These are phyloP conservation scores for Dendrobium huoshanense DNA, from an alignment of 106 monocot genomes.

Conservation along the genomic window DNA sequence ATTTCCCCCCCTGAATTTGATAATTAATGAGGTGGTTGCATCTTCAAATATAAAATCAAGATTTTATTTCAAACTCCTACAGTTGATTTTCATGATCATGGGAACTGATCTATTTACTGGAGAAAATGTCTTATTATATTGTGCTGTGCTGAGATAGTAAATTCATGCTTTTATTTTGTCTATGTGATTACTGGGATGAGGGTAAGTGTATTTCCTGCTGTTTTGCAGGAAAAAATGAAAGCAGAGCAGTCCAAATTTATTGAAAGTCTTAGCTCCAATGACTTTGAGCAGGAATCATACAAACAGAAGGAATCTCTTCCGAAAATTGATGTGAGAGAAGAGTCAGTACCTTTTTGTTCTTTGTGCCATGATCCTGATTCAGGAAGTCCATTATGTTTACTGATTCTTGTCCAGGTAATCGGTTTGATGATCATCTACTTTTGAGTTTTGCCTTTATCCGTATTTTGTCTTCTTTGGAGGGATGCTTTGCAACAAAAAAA, in stretches of 20 bases:
- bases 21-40: background rate
- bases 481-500: conserved; percentile 1
- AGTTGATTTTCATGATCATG: background rate
- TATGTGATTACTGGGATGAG: background rate
- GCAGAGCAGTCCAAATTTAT: conserved; percentile 80
- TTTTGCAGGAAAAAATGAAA: conserved; percentile 76
- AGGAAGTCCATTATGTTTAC: conserved; percentile 61
- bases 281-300: conserved; percentile 28
- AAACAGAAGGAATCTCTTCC: conserved; percentile 14
- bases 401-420: conserved; percentile 84
- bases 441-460: background rate
- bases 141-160: background rate
- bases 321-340: conserved; percentile 22
- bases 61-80: background rate
- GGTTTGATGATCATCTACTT: background rate
- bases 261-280: conserved; percentile 36
- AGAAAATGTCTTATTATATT: background rate
- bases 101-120: background rate
- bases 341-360: conserved; percentile 62
- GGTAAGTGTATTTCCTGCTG: background rate
- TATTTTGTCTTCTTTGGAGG: background rate
- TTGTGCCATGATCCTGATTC: conserved; percentile 73
- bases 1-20: background rate
- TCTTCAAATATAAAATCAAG: background rate
- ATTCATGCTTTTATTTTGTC: background rate